Evolutionary conservation across 495 filamentous ascomycete genomes (phyloP), one percentile per base, ranked within the genome.

Genomic region (Hypoxylon trugodes): DNA sequence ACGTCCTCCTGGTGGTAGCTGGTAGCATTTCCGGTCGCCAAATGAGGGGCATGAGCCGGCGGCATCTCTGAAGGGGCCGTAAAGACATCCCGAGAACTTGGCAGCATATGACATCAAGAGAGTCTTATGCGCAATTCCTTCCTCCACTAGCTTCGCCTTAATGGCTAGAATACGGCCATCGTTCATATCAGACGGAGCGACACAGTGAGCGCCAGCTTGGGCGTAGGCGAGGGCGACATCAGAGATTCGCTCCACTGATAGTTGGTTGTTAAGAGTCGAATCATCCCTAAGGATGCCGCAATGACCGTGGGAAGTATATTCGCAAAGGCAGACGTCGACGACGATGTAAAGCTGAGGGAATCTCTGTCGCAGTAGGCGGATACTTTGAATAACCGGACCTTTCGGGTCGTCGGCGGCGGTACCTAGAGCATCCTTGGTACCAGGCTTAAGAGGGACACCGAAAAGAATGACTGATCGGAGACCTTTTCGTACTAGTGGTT

Each of bases 241-340:
- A 12, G 90, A 91, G 66, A 98, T 94, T 33, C 95, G 88, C 62
- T 97, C 92, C 25, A 97, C 92, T 26, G 91, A 96, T 42, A 94
- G 84, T 22, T 85, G 82, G 73, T 98, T 98, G 83, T 98, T 96
- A 24, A 98, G 84, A 55, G 85, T 89, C 35, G 91, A 93, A 73
- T 98, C 95, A 64, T 96, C 91, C 37, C 91, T 84, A 19, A 98
- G 81, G 62, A 98, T 96, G 38, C 96, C 95, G 73, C 95, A 98
- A 78, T 98, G 95, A 38, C 95, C 95, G 71, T 98, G 95, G n/a
- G 90, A 94, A 5, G 95, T 98, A 76, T 98, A 98, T 75, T 98
- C 95, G 81, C 95, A 98, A 3, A 98, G 87, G 73, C 95, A 98
- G 42, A 98, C 95, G 76, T 98, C 95, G 30, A 88, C 85, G 46